Evolutionary conservation across 768 basidiomycete species (phyloP).

Genomic region (Kondoa subrosea): DNA sequence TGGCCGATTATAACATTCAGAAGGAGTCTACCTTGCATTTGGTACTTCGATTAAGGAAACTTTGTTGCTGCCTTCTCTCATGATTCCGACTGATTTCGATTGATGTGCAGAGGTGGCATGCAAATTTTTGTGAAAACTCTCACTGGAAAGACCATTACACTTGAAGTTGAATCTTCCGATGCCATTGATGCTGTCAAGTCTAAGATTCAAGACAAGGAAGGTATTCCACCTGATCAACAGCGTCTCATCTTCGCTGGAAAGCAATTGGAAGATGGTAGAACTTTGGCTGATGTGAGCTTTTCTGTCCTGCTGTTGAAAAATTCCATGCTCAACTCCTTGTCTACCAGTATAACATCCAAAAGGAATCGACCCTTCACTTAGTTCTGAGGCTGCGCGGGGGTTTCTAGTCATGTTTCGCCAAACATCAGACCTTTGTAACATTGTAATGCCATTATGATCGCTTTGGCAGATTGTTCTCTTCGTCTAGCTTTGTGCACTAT

Average conservation of each 20-base stretch:
- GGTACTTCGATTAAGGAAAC: conserved; percentile 88
- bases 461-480: no score
- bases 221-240: conserved; percentile 81
- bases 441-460: no score
- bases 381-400: conserved; percentile 97
- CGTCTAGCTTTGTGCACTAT: no score
- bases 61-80: neutral
- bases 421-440: no score
- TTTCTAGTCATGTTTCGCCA: no score
- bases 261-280: conserved; percentile 97
- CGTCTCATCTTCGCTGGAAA: conserved; percentile 82
- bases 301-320: no score
- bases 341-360: conserved; percentile 87
- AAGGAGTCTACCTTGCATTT: conserved; percentile 58
- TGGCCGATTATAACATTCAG: conserved; percentile 13
- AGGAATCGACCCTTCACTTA: conserved; percentile 58
- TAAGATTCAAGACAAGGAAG: conserved; percentile 90
- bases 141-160: conserved; percentile 47
- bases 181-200: conserved; percentile 89
- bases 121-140: conserved; percentile 66
- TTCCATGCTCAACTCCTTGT: no score
- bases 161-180: conserved; percentile 81
- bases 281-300: conserved; percentile 75
- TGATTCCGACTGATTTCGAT: no score
- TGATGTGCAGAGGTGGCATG: conserved; percentile 39